A percentile compares a stretch with the other conserved stretches of the same genome.
These are phyloP conservation scores for Aspergillus oerlinghausenensis DNA, from an alignment of 2,329 filamentous ascomycete species.

Conservation along the genomic window DNA sequence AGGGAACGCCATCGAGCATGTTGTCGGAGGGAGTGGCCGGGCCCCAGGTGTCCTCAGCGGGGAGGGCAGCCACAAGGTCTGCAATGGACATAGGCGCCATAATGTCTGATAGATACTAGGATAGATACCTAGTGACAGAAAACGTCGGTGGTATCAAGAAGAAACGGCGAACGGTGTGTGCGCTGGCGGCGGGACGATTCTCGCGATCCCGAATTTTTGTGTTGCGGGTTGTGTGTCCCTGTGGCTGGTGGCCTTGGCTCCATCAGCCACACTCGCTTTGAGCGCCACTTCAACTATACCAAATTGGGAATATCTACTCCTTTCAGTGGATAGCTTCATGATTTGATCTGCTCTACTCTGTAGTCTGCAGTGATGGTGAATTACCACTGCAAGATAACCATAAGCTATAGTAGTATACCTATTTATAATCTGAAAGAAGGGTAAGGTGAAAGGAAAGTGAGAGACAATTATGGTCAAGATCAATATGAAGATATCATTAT, in stretches of 20 bases:
- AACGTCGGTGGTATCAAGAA: not conserved
- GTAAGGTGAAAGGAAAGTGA: no score
- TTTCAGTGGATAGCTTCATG: no score
- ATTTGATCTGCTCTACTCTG: no score
- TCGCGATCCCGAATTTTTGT: slow-evolving; percentile 16
- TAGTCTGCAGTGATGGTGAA: no score
- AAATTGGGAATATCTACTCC: not conserved
- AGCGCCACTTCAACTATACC: not conserved
- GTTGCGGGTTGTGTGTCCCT: slow-evolving; percentile 13
- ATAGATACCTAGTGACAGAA: slow-evolving; percentile 1
- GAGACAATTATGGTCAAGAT: no score
- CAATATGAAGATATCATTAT: no score
- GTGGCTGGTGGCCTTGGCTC: slow-evolving; percentile 13
- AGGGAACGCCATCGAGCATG: slow-evolving; percentile 89
- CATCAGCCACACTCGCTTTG: not conserved
- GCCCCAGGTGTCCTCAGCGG: slow-evolving; percentile 79
- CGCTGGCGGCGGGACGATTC: slow-evolving; percentile 11
- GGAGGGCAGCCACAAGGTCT: slow-evolving; percentile 67
- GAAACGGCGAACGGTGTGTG: not conserved
- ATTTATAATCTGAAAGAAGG: no score
- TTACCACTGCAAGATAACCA: no score
- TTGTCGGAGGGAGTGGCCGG: slow-evolving; percentile 77
- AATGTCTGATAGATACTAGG: slow-evolving; percentile 11
- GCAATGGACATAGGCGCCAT: slow-evolving; percentile 56
- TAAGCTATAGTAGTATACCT: no score